Percentiles rank a stretch among this genome's conserved stretches.
These are phyloP conservation scores for Lasiodiplodia gonubiensis DNA, from an alignment of 2,329 filamentous ascomycete species.

Conservation along the genomic window DNA sequence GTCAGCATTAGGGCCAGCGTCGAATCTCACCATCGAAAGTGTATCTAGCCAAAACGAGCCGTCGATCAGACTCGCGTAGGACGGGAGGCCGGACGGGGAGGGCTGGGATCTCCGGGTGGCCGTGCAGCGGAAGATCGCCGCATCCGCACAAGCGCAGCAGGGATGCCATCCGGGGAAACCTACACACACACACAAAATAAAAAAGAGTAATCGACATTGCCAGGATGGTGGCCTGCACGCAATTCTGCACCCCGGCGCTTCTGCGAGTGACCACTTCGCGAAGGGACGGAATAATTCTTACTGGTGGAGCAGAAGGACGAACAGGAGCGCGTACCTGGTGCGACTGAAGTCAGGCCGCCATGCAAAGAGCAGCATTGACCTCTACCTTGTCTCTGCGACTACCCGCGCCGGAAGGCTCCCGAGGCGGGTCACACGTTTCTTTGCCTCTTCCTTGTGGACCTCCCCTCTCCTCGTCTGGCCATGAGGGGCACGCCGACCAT, in stretches of 20 bases:
- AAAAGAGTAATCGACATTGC: too few species aligned
- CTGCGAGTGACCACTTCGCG: background rate
- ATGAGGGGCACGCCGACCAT: background rate
- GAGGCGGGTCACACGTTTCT: conserved; percentile 3
- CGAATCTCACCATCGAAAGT: background rate
- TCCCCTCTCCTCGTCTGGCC: background rate
- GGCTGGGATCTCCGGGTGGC: background rate
- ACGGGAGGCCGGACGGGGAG: background rate
- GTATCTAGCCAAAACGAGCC: background rate
- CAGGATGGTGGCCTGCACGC: background rate
- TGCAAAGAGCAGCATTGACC: background rate
- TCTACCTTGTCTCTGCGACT: background rate
- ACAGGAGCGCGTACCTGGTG: background rate
- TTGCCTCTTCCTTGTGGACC: background rate
- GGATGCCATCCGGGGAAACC: background rate
- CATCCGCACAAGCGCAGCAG: background rate
- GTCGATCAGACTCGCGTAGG: background rate
- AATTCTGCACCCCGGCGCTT: background rate
- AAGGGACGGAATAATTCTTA: background rate
- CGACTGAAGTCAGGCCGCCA: background rate
- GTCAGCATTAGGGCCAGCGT: background rate
- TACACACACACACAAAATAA: background rate
- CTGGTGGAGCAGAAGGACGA: background rate
- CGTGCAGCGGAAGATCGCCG: background rate
- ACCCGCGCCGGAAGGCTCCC: conserved; percentile 14